phyloP scores from a whole-genome alignment of 176 grass and related monocot species.

The Musa beccarii region DNA sequence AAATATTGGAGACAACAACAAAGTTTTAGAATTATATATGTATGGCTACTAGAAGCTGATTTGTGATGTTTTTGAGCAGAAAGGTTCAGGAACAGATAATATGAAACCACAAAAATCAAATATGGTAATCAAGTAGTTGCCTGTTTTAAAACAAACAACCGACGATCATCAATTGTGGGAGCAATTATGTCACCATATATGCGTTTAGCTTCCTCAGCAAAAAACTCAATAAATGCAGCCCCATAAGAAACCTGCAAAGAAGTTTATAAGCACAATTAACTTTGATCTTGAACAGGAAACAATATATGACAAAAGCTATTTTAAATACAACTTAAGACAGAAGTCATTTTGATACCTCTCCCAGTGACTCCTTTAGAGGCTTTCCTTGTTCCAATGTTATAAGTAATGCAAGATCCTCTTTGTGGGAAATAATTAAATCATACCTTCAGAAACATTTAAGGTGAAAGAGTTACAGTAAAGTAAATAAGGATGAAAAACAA shows the following conservation, averaged over 20 bases:
- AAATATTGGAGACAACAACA: background rate
- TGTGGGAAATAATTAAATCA: slow-evolving; percentile 84
- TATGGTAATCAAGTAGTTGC: slow-evolving; percentile 23
- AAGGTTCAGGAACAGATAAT: background rate
- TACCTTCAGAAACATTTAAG: slow-evolving; percentile 50
- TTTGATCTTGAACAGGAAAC: background rate
- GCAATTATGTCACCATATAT: slow-evolving; percentile 96
- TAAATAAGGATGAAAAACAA: no score
- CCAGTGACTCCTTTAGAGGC: slow-evolving; percentile 88
- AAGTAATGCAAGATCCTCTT: slow-evolving; percentile 87
- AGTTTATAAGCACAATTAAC: background rate
- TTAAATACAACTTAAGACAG: slow-evolving; percentile 11
- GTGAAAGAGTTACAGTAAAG: background rate
- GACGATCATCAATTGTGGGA: slow-evolving; percentile 55
- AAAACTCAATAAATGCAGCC: slow-evolving; percentile 89
- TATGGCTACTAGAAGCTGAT: background rate
- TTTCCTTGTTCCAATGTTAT: slow-evolving; percentile 95
- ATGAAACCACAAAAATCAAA: slow-evolving; percentile 7
- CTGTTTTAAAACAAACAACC: slow-evolving; percentile 89
- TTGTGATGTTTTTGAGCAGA: background rate
- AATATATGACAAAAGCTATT: slow-evolving; percentile 3
- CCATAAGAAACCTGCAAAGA: slow-evolving; percentile 75
- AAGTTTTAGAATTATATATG: background rate
- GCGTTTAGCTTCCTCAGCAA: slow-evolving; percentile 88
- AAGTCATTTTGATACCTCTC: slow-evolving; percentile 53